Evolutionary conservation across 306 rosid species (phyloP).

Genomic region (Quercus alba): DNA sequence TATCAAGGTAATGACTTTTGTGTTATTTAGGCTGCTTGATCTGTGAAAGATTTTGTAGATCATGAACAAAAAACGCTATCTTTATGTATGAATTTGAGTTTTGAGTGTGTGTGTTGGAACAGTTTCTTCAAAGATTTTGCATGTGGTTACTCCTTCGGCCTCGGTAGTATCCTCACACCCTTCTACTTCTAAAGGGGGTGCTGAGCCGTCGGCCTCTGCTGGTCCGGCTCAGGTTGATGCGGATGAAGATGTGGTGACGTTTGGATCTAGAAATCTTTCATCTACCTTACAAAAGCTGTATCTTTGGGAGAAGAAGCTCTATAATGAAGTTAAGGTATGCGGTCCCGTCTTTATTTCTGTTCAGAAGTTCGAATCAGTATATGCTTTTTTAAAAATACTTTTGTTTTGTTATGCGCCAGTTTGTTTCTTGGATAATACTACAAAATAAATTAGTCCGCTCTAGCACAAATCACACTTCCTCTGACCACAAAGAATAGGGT

Average conservation of each 20-base stretch:
- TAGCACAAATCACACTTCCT: too few species aligned
- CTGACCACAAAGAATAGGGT: too few species aligned
- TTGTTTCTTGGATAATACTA: background rate
- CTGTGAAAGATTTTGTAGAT: background rate
- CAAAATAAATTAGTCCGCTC: too few species aligned
- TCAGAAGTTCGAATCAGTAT: background rate
- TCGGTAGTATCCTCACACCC: slow-evolving; percentile 61
- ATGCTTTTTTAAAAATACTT: background rate
- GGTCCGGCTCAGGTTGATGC: slow-evolving; percentile 33
- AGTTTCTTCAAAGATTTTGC: slow-evolving; percentile 79
- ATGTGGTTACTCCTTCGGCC: slow-evolving; percentile 54
- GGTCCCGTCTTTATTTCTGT: slow-evolving; percentile 1
- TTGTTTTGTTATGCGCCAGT: background rate
- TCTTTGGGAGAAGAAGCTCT: slow-evolving; percentile 99
- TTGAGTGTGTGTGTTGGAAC: slow-evolving; percentile 9
- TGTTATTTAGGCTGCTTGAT: slow-evolving; percentile 6
- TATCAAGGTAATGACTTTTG: background rate
- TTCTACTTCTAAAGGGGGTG: slow-evolving; percentile 52
- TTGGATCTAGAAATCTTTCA: slow-evolving; percentile 65
- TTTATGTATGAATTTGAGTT: background rate
- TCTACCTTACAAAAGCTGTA: slow-evolving; percentile 77
- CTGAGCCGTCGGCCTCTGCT: slow-evolving; percentile 43
- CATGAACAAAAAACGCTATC: background rate
- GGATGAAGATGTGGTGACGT: slow-evolving; percentile 41
- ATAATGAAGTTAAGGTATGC: slow-evolving; percentile 80